Percentiles rank a stretch among this genome's conserved stretches.
These are phyloP conservation scores for Pyrenophora teres DNA, from an alignment of 2,329 filamentous ascomycete species.

Conservation along the genomic window DNA sequence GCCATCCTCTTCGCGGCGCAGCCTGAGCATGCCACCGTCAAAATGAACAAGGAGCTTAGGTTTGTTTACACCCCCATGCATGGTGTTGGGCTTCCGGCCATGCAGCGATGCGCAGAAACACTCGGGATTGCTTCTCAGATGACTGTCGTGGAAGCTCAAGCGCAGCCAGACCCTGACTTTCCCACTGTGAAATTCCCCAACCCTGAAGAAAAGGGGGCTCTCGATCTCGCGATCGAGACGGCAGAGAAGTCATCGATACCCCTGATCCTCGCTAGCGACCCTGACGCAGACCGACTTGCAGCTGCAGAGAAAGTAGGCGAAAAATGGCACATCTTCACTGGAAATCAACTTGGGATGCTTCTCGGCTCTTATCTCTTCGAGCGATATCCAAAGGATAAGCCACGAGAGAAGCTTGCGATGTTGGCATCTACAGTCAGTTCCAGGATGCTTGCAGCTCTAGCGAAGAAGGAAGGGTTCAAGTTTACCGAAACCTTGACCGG, in stretches of 20 bases:
- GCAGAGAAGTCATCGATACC: conserved; percentile 56
- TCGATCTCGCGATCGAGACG: conserved; percentile 62
- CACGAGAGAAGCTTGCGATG: conserved; percentile 56
- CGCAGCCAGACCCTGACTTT: conserved; percentile 65
- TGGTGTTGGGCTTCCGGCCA: conserved; percentile 57
- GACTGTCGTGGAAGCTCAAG: conserved; percentile 57
- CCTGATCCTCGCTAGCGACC: conserved; percentile 66
- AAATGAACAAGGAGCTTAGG: conserved; percentile 35
- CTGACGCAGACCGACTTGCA: conserved; percentile 68
- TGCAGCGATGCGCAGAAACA: conserved; percentile 49
- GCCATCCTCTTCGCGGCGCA: conserved; percentile 50
- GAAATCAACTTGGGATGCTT: conserved; percentile 67
- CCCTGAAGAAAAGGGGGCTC: conserved; percentile 66
- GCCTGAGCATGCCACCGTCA: conserved; percentile 29
- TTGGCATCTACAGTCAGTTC: conserved; percentile 68
- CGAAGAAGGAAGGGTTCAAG: conserved; percentile 58
- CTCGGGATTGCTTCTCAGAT: conserved; percentile 52
- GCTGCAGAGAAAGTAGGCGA: conserved; percentile 63
- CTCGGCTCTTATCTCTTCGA: conserved; percentile 63
- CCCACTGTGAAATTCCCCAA: conserved; percentile 69
- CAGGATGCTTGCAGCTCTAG: conserved; percentile 65
- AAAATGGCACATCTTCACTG: conserved; percentile 65
- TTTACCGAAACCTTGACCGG: conserved; percentile 67
- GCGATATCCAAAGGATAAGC: conserved; percentile 46
- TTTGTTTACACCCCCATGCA: conserved; percentile 65